Evolutionary conservation across 805 yeast species (phyloP).

Genomic region (Cyberlindnera mississippiensis): DNA sequence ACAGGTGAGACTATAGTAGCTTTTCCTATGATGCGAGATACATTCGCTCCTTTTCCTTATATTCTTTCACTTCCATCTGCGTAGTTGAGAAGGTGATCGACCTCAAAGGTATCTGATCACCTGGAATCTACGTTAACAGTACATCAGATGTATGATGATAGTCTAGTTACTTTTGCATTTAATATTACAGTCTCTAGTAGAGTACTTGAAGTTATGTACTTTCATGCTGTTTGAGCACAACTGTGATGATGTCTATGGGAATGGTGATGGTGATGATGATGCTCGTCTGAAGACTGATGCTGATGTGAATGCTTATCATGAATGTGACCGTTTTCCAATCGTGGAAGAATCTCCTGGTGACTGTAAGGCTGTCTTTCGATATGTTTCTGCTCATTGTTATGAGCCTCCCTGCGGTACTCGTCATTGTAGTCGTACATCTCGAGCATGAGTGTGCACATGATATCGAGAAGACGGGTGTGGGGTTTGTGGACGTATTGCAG

Average conservation of each 20-base stretch:
- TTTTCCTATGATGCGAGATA: too few species aligned
- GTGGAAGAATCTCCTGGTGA: neutral
- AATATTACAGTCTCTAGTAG: too few species aligned
- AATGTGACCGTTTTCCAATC: neutral
- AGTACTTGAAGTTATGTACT: too few species aligned
- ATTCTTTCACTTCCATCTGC: too few species aligned
- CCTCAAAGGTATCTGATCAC: too few species aligned
- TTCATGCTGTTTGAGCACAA: too few species aligned
- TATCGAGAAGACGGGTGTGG: conserved; percentile 22
- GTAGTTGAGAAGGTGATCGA: too few species aligned
- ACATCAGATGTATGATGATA: too few species aligned
- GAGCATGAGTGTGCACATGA: conserved; percentile 17
- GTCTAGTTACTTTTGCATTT: too few species aligned
- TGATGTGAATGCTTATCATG: neutral
- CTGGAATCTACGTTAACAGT: too few species aligned
- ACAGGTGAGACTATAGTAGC: too few species aligned
- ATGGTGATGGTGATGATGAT: neutral
- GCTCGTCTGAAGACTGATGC: neutral
- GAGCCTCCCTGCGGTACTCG: conserved; percentile 2
- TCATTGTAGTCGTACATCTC: conserved; percentile 18
- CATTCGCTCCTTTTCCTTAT: too few species aligned
- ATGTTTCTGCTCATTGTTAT: neutral
- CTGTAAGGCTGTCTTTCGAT: neutral
- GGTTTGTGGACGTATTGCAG: conserved; percentile 21
- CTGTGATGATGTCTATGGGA: neutral